phyloP scores from a whole-genome alignment of 768 basidiomycete genomes.

The Amanita fuliginea region DNA sequence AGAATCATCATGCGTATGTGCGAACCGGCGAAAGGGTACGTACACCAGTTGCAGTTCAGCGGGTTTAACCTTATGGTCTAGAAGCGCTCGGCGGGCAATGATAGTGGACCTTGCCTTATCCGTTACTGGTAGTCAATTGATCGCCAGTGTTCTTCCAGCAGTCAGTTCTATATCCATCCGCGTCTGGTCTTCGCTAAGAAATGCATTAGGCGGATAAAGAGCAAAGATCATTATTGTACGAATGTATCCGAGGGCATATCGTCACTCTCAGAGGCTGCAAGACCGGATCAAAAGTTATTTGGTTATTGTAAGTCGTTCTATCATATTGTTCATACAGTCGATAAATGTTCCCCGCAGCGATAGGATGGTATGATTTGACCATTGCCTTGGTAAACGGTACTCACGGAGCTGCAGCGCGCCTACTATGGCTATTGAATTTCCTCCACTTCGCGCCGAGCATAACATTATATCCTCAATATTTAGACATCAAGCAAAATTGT shows the following conservation, averaged over 20 bases:
- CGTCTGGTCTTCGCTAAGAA: slow-evolving; percentile 6
- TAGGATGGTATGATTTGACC: slow-evolving; percentile 23
- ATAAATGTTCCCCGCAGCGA: slow-evolving; percentile 17
- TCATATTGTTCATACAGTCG: slow-evolving; percentile 1
- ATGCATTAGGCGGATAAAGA: slow-evolving; percentile 67
- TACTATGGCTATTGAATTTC: slow-evolving; percentile 31
- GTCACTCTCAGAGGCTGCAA: slow-evolving; percentile 87
- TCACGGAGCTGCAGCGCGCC: slow-evolving; percentile 22
- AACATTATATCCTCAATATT: not conserved
- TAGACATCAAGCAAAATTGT: slow-evolving; percentile 5
- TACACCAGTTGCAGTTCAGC: not conserved
- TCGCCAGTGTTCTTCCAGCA: slow-evolving; percentile 70
- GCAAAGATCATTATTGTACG: slow-evolving; percentile 71
- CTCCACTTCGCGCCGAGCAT: not conserved
- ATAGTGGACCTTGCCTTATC: slow-evolving; percentile 81
- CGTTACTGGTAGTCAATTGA: slow-evolving; percentile 76
- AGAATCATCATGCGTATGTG: slow-evolving; percentile 74
- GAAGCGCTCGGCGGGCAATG: slow-evolving; percentile 60
- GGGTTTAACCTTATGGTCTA: slow-evolving; percentile 1
- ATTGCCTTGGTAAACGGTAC: slow-evolving; percentile 4
- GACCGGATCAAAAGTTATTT: slow-evolving; percentile 86
- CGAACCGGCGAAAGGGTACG: slow-evolving; percentile 71
- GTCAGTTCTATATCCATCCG: slow-evolving; percentile 25
- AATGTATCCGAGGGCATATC: slow-evolving; percentile 80
- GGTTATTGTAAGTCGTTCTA: slow-evolving; percentile 54